Conservation (phyloP, 2,329 filamentous ascomycete genomes). For the Fusarium brevicatenulatum region DNA sequence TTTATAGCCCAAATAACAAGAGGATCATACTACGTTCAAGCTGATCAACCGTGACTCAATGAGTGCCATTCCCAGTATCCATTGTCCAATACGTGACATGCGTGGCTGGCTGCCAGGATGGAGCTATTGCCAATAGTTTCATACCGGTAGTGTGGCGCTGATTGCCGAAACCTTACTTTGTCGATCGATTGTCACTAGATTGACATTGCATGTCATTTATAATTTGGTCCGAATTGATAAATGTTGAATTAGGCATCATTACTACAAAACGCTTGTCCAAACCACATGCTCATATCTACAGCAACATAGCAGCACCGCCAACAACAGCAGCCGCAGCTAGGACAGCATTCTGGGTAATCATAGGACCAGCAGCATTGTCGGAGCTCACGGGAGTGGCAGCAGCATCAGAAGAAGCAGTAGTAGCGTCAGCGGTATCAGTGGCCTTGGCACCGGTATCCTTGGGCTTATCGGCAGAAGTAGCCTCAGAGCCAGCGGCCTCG, state of each 20-base stretch:
- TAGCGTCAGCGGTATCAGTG: conserved; percentile 9
- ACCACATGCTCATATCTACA: conserved; percentile 39
- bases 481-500: conserved; percentile 7
- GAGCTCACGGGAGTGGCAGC: conserved; percentile 30
- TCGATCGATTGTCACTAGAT: background rate
- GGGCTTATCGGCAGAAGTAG: conserved; percentile 32
- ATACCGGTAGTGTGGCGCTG: background rate
- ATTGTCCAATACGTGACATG: background rate
- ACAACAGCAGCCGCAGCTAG: conserved; percentile 51
- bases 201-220: background rate
- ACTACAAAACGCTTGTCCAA: conserved; percentile 4
- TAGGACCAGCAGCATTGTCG: conserved; percentile 47
- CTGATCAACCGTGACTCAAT: background rate
- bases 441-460: conserved; percentile 25
- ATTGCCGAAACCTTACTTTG: conserved; percentile 7
- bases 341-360: conserved; percentile 49
- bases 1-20: background rate
- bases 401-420: conserved; percentile 18
- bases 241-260: conserved; percentile 11
- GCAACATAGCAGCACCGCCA: conserved; percentile 49
- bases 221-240: background rate
- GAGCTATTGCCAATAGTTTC: background rate
- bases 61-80: background rate
- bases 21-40: background rate
- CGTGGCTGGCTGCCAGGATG: background rate